Base-by-base conservation (phyloP, 345 rosid genomes). In the Populus nigra region DNA sequence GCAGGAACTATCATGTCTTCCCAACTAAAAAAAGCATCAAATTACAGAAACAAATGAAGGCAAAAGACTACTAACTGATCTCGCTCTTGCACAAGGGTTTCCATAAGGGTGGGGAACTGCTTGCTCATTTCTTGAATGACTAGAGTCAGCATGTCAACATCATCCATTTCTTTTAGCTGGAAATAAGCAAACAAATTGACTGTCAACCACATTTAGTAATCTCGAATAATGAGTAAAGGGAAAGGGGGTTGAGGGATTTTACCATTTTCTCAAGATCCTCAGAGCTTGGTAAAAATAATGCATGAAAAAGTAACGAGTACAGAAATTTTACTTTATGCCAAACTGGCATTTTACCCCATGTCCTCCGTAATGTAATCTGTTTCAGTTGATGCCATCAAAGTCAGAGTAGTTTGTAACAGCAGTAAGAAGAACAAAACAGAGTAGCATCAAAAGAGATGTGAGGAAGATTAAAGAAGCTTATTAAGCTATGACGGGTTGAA, bases 111-210 rank as follows among this genome's bases (percentile, higher is more conserved):
- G 63, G 99, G 99, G 86, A 91, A 96, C 73, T 90, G 86, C 88
- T 92, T 94, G 91, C 98, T 94, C 98, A 96, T 92, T 85, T 96
- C 97, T 89, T 92, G 96, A 85, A 94, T 92, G 78, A 96, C 96
- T 74, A 94, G 91, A 77, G 99, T 96, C 85, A 94, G 79, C 98
- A 92, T 92, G 86, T 94, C 99, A 80, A 84, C 88, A 82, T 96
- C 87, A 77, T 94, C 92, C 98, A 96, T 90, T 74, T 91, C 97
- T 85, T 93, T 92, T 80, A 96, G 85, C 99, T 96, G 86, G 69
- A 82, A 77, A 76, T 18, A 73, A 78, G 13, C 65, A 71, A 78
- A 75, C 8, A 47, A 79, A 82, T 20, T 76, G 57, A 76, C 36
- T 15, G 63, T 73, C 65, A 74, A 62, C 67, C 68, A 82, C 11